Base-by-base conservation (phyloP, 805 yeast species). In the Maudiozyma turicensis region DNA sequence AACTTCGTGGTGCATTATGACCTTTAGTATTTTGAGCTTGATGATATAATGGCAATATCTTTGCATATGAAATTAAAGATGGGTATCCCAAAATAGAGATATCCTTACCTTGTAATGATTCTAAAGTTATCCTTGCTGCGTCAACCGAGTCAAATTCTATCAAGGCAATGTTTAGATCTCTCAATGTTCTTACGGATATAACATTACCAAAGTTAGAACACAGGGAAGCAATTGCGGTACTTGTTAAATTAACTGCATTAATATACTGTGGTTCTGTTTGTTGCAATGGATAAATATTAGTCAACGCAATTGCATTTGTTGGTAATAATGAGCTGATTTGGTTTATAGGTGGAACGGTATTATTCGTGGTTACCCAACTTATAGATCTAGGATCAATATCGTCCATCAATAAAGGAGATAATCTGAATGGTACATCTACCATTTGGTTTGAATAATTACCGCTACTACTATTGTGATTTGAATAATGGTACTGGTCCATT, bases 1-100 rank as follows among this genome's bases (percentile, higher is more conserved):
- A 58, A 3, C 65, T 65, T 35, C 55, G 62, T 35, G 58, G 60
- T 8, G 35, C 48, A 32, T 50, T 37, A 8, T 46, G 47, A 29
- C 34, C 10, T 10, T 33, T 35, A 26, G 49, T 44, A 6, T 49
- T 40, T 5, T 51, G 31, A 34, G 58, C 52, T 50, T 58, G 64
- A 50, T 57, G 54, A 47, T 59, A 61, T 53, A 55, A 58, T 32
- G 67, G 75, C 57, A 64, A 57, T 37, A 87, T 77, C 60, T 83
- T 85, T 4, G 96, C 97, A 73, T 87, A 93, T 0, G 93, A 85
- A 38, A 88, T 86, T 35, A 78, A 71, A 60, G 90, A 78, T 14
- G 83, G 78, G 30, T 77, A 73, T 3, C 95, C 95, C 2, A 90
- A 85, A 49, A 81, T 76, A 3, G 69, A 63, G 41, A 91, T 71